Base-by-base conservation (phyloP, 495 filamentous ascomycete genomes). In the Podospora appendiculata region DNA sequence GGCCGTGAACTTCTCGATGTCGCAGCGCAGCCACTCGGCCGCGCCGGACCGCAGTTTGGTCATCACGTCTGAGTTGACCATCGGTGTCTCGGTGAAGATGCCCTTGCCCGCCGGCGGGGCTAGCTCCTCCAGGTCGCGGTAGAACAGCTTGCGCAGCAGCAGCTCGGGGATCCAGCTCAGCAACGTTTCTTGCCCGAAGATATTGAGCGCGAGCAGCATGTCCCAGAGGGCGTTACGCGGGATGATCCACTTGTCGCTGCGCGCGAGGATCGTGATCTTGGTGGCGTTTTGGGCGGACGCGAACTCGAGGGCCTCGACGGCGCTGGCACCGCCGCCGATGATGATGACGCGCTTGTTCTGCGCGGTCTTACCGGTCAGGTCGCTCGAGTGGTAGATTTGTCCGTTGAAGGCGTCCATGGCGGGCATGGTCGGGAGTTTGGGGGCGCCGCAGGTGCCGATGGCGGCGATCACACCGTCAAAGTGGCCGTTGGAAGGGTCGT, bases 211-310 rank as follows among this genome's bases (percentile, higher is more conserved):
- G 10, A 95, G 74, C 17, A 93, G 72, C 8, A 82, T 75, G 62
- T 93, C 85, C 34, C 90, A 73, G 12, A 92, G 39, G 3, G 85
- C 70, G 56, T 91, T 90, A 12, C 89, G 81, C 3, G 88, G 89
- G 50, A 93, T 91, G 48, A 93, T 85, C 89, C 89, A 93, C 70
- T 93, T 93, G 60, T 93, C 89, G 19, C 80, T 84, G 13, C 89
- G 79, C 1, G 88, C 82, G 6, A 93, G 76, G 14, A 95, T 81
- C 55, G 85, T 82, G 1, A 86, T 84, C 55, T 84, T 81, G 7
- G 68, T 69, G 0, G 88, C 88, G 2, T 79, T 76, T 40, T 81
- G 78, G 44, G 80, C 68, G 16, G 84, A 78, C 8, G 86, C 88
- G 57, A 89, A 93, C 56, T 95, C 88, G 25, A 93, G 70, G 1